Conservation (phyloP, 768 basidiomycete genomes). For the Xerocomellus chrysenteron region DNA sequence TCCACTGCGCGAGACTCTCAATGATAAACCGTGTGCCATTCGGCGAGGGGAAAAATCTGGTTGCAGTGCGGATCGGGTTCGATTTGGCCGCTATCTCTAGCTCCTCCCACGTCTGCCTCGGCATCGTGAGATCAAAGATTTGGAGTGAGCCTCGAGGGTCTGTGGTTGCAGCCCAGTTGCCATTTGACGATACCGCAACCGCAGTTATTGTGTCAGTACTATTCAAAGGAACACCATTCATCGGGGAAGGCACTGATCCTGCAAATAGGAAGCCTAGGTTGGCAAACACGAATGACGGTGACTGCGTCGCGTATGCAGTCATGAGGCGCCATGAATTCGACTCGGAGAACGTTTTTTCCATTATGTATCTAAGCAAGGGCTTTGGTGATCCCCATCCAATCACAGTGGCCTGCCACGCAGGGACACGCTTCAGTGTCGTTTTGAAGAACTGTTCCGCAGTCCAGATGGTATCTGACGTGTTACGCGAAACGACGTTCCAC, state of each 20-base stretch:
- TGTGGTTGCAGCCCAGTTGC: conserved; percentile 14
- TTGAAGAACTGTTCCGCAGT: neutral
- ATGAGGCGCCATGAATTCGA: neutral
- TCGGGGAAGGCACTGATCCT: neutral
- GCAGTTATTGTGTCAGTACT: neutral
- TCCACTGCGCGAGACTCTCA: neutral
- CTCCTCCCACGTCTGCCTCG: conserved; percentile 2
- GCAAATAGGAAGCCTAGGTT: neutral
- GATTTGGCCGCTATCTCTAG: neutral
- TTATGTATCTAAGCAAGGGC: neutral
- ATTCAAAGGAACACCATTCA: neutral
- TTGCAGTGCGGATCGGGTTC: neutral
- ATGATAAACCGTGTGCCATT: conserved; percentile 13
- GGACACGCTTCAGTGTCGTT: neutral
- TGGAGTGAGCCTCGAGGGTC: neutral
- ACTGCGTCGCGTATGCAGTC: conserved; percentile 1
- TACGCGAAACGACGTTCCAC: conserved; percentile 8
- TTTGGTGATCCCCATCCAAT: conserved; percentile 7
- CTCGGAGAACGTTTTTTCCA: neutral
- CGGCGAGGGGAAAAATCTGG: neutral
- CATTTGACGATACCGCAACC: conserved; percentile 22
- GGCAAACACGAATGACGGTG: conserved; percentile 7
- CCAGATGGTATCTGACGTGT: conserved; percentile 5
- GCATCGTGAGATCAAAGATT: conserved; percentile 6
- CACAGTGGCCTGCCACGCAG: conserved; percentile 4